Conservation (phyloP, 2,329 filamentous ascomycete species). For the Cordyceps militaris region DNA sequence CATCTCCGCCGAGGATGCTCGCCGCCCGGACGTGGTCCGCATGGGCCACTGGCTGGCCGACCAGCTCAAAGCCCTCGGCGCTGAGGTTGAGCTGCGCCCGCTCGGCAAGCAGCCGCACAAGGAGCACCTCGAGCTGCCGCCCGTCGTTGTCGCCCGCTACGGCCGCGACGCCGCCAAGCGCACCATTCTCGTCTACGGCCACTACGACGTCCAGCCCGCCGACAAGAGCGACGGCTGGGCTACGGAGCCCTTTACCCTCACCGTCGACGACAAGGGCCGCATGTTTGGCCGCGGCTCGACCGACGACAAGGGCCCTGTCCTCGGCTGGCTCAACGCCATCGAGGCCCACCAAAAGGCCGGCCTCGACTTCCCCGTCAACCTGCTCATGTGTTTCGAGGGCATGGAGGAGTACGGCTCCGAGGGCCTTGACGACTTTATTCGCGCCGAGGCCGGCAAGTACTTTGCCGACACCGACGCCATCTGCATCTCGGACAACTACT, state of each 20-base stretch:
- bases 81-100: conserved; percentile 75
- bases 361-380: conserved; percentile 91
- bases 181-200: conserved; percentile 93
- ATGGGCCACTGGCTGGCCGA: conserved; percentile 89
- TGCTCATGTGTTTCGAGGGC: conserved; percentile 98
- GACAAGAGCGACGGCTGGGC: conserved; percentile 91
- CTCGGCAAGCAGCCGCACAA: conserved; percentile 90
- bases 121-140: conserved; percentile 84
- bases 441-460: conserved; percentile 83
- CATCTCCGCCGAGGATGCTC: conserved; percentile 83
- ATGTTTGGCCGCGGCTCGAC: conserved; percentile 97
- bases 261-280: conserved; percentile 79
- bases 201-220: conserved; percentile 97
- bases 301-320: conserved; percentile 94
- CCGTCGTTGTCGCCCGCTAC: conserved; percentile 86
- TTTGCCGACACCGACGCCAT: conserved; percentile 95
- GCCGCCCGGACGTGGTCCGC: conserved; percentile 84
- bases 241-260: conserved; percentile 87
- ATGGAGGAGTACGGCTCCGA: conserved; percentile 99
- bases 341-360: conserved; percentile 95
- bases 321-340: conserved; percentile 97
- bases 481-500: conserved; percentile 99
- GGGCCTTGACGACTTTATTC: conserved; percentile 90
- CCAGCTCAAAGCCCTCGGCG: conserved; percentile 78
- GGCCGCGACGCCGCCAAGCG: conserved; percentile 88